phyloP scores from a whole-genome alignment of 371 early-diverging fungal genomes.

The Entomophthora muscae region DNA sequence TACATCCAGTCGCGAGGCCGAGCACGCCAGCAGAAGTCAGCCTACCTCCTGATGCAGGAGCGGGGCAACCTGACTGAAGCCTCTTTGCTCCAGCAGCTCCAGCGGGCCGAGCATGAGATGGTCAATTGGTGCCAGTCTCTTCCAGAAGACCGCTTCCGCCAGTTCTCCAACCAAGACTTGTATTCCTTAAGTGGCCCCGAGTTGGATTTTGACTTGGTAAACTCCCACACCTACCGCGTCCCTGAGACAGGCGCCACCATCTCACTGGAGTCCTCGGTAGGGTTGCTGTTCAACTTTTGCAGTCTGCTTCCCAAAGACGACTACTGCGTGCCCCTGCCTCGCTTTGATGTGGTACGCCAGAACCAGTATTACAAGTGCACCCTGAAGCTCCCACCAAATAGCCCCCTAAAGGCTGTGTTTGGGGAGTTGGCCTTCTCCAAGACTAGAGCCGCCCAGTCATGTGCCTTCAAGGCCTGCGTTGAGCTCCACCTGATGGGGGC shows the following conservation, averaged over 20 bases:
- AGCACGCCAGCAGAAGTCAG: slow-evolving; percentile 58
- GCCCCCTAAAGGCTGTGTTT: slow-evolving; percentile 31
- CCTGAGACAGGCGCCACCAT: slow-evolving; percentile 38
- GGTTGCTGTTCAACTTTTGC: slow-evolving; percentile 44
- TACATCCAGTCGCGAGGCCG: slow-evolving; percentile 91
- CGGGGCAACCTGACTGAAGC: slow-evolving; percentile 21
- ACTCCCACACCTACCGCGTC: slow-evolving; percentile 19
- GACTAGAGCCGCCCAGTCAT: slow-evolving; percentile 44
- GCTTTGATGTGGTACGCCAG: slow-evolving; percentile 20
- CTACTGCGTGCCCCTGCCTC: slow-evolving; percentile 25
- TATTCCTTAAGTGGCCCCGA: slow-evolving; percentile 12
- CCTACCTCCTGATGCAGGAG: slow-evolving; percentile 54
- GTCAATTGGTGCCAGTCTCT: slow-evolving; percentile 23
- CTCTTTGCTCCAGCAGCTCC: slow-evolving; percentile 20
- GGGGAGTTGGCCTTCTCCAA: slow-evolving; percentile 38
- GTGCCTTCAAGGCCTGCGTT: slow-evolving; percentile 48
- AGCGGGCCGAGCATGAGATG: slow-evolving; percentile 29
- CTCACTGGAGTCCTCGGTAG: slow-evolving; percentile 37
- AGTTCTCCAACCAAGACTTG: slow-evolving; percentile 12
- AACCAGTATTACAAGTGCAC: slow-evolving; percentile 24
- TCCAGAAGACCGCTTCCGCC: slow-evolving; percentile 24
- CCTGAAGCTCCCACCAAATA: slow-evolving; percentile 39
- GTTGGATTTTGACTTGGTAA: slow-evolving; percentile 14
- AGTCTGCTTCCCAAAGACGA: slow-evolving; percentile 33
- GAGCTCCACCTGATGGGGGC: slow-evolving; percentile 40